Base-by-base conservation (phyloP, 768 basidiomycete genomes). In the Serendipita sp. region DNA sequence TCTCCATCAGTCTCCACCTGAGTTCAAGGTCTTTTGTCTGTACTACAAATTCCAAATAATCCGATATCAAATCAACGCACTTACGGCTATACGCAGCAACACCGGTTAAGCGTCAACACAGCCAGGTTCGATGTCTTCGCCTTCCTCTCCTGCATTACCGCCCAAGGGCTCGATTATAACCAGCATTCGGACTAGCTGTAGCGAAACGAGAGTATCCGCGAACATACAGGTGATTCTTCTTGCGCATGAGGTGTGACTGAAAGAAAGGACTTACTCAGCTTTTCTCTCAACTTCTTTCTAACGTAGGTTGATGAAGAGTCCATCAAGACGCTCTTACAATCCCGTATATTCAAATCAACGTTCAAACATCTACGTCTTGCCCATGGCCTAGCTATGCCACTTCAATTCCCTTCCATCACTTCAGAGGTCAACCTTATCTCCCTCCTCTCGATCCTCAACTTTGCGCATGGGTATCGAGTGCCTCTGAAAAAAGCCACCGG, bases 371-470 rank as follows among this genome's bases (percentile, higher is more conserved):
- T 88, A 2, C 84, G 84, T 5, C 70, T 73, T 15, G 73, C 78
- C 16, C 88, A 91, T 73, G 89, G 89, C 34, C 77, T 91, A 60
- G 76, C 81, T 3, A 77, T 94, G 65, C 91, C 91, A 1, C 80
- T 95, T 62, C 84, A 85, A 2, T 95, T 93, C 69, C 77, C 86
- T 44, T 85, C 86, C 0, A 73, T 79, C 18, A 74, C 83, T 3
- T 81, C 86, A 47, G 91, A 95, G 74, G 77, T 95, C 66, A 93
- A 91, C 72, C 76, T 93, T 34, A 75, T 93, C n/a, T 83, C 85
- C 51, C 73, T 89, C 5, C 81, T 92, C 46, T 83, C 85, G 2
- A 78, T 92, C 15, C 79, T 95, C 38, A 92, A 92, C 72, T 89
- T 93, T 72, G 88, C 81, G 3, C 89, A 88, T 1, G 88, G 88